phyloP scores from a whole-genome alignment of 352 stramenopile genomes.

The Phytophthora gonapodyides region DNA sequence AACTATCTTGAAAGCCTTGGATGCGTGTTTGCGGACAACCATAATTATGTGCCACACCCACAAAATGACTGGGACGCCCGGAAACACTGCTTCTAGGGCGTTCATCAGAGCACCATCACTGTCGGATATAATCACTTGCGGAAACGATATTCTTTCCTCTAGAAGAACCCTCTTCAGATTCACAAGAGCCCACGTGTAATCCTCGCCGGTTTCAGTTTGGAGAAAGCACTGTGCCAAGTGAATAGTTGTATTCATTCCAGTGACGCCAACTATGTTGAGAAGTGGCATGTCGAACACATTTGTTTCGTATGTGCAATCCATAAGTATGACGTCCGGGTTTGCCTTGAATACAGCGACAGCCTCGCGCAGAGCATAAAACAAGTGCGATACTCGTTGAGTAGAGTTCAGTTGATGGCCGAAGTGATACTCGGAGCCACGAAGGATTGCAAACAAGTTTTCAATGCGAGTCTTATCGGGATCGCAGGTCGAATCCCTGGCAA shows the following conservation, averaged over 20 bases:
- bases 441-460: too few species aligned
- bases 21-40: background rate
- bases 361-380: too few species aligned
- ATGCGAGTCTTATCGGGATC: too few species aligned
- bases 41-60: slow-evolving; percentile 2
- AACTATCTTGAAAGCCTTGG: background rate
- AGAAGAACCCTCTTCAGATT: background rate
- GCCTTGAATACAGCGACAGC: too few species aligned
- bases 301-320: too few species aligned
- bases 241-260: slow-evolving; percentile 5
- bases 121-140: background rate
- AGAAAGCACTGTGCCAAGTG: slow-evolving; percentile 1
- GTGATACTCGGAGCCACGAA: too few species aligned
- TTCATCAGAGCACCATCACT: background rate
- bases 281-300: too few species aligned
- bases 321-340: too few species aligned
- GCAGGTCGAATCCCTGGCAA: too few species aligned
- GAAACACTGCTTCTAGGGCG: background rate
- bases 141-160: background rate
- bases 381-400: too few species aligned
- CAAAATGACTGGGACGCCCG: background rate
- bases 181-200: background rate
- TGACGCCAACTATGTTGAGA: too few species aligned
- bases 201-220: background rate
- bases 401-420: too few species aligned